Conservation (phyloP, 306 rosid species). For the Begonia masoniana region DNA sequence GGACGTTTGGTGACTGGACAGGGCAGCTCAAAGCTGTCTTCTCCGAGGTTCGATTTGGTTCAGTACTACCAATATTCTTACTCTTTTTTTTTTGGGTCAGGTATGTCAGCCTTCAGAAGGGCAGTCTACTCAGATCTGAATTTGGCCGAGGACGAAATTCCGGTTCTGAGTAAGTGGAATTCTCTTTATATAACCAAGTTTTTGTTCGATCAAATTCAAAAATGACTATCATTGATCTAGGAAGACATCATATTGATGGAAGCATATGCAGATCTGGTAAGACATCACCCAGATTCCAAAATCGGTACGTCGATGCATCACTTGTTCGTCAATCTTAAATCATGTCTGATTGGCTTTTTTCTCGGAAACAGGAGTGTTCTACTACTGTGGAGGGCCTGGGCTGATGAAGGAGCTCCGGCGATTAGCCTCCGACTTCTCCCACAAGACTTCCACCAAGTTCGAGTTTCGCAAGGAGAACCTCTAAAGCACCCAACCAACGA, state of each 20-base stretch:
- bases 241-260: background rate
- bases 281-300: constrained; percentile 29
- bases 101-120: constrained; percentile 41
- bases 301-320: constrained; percentile 20
- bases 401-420: constrained; percentile 27
- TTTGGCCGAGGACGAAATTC: constrained; percentile 18
- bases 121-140: constrained; percentile 44
- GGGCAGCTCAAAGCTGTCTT: constrained; percentile 39
- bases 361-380: constrained; percentile 29
- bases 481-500: background rate
- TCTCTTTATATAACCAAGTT: background rate
- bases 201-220: too few species aligned
- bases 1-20: constrained; percentile 50
- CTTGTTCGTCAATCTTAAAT: background rate
- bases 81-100: constrained; percentile 4
- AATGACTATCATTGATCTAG: background rate
- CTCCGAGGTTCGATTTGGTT: constrained; percentile 19
- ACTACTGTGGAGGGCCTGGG: constrained; percentile 44
- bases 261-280: constrained; percentile 13
- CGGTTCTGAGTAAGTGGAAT: constrained; percentile 15
- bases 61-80: too few species aligned
- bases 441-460: constrained; percentile 35
- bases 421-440: constrained; percentile 35
- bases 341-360: background rate
- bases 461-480: constrained; percentile 50